These are phyloP conservation scores for Phytopythium oedochilum DNA, from an alignment of 352 stramenopile genomes.

Conservation along the genomic window DNA sequence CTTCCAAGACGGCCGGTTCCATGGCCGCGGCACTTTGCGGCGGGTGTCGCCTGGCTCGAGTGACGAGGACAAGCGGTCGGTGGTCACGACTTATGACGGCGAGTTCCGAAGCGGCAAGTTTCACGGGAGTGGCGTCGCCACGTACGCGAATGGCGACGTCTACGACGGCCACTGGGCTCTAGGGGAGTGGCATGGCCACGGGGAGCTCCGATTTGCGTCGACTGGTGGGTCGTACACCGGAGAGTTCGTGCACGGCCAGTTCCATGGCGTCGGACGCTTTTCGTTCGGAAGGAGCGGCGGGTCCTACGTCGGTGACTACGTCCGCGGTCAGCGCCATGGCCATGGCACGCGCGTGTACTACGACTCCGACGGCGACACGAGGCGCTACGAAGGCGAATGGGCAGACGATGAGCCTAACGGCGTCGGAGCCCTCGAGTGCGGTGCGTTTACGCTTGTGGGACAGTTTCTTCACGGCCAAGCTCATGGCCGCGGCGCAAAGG, in stretches of 20 bases:
- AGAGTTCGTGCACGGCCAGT: conserved; percentile 39
- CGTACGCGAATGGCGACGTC: conserved; percentile 55
- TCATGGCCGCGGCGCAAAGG: conserved; percentile 48
- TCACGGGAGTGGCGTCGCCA: conserved; percentile 46
- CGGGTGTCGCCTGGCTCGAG: background rate
- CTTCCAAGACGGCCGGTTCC: conserved; percentile 42
- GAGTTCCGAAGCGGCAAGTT: conserved; percentile 45
- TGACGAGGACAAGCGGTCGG: conserved; percentile 15
- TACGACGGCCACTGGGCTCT: conserved; percentile 65
- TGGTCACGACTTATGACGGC: conserved; percentile 50
- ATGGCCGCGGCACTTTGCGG: conserved; percentile 38
- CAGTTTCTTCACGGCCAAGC: conserved; percentile 46
- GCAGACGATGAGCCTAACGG: conserved; percentile 50
- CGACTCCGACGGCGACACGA: conserved; percentile 16
- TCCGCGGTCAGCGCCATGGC: conserved; percentile 46
- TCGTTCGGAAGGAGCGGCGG: conserved; percentile 41
- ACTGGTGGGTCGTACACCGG: conserved; percentile 58
- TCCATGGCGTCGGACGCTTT: conserved; percentile 59
- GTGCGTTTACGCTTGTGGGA: conserved; percentile 51
- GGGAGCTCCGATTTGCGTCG: conserved; percentile 30
- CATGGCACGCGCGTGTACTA: conserved; percentile 58
- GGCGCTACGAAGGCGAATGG: conserved; percentile 70
- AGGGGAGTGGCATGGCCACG: conserved; percentile 51
- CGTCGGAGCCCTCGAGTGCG: conserved; percentile 45
- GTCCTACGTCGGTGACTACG: conserved; percentile 61